Percentiles rank a stretch among this genome's conserved stretches.
Evolutionary conservation across 257 asterid species (phyloP).

Genomic region (Misopates orontium): DNA sequence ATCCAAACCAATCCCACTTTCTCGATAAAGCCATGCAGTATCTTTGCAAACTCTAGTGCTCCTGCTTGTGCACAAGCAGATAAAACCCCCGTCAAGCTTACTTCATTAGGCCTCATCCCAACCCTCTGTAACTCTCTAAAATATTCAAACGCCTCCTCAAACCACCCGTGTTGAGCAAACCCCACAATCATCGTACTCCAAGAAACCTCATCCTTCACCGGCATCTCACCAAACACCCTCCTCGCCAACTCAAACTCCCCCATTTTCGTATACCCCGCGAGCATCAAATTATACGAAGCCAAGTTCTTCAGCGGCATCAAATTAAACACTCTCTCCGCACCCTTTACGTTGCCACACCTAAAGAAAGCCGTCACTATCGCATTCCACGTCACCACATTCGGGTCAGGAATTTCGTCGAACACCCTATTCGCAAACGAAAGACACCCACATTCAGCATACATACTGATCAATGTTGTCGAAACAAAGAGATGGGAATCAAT

Average conservation of each 20-base stretch:
- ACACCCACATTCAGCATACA: conserved; percentile 78
- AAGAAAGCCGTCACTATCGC: conserved; percentile 65
- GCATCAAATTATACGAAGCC: conserved; percentile 78
- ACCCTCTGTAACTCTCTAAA: conserved; percentile 55
- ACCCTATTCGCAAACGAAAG: conserved; percentile 40
- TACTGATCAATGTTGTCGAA: conserved; percentile 77
- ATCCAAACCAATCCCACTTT: conserved; percentile 67
- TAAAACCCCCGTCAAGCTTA: conserved; percentile 72
- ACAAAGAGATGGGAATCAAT: conserved; percentile 62
- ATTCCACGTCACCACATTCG: conserved; percentile 81
- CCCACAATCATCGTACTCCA: conserved; percentile 86
- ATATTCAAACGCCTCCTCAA: conserved; percentile 49
- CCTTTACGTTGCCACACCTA: conserved; percentile 49
- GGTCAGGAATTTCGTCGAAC: conserved; percentile 76
- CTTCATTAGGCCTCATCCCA: conserved; percentile 69
- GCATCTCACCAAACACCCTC: conserved; percentile 57
- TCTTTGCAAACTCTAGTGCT: conserved; percentile 58
- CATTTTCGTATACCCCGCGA: conserved; percentile 60
- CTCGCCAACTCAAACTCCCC: conserved; percentile 61
- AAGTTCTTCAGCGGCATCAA: conserved; percentile 57
- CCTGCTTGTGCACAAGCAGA: conserved; percentile 85
- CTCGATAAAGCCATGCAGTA: conserved; percentile 61
- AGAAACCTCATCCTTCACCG: conserved; percentile 61
- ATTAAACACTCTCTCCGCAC: conserved; percentile 56
- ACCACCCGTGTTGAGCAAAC: conserved; percentile 49